Evolutionary conservation across 139 green algal genomes (phyloP).

Genomic region (Tetradesmus lagerheimii): DNA sequence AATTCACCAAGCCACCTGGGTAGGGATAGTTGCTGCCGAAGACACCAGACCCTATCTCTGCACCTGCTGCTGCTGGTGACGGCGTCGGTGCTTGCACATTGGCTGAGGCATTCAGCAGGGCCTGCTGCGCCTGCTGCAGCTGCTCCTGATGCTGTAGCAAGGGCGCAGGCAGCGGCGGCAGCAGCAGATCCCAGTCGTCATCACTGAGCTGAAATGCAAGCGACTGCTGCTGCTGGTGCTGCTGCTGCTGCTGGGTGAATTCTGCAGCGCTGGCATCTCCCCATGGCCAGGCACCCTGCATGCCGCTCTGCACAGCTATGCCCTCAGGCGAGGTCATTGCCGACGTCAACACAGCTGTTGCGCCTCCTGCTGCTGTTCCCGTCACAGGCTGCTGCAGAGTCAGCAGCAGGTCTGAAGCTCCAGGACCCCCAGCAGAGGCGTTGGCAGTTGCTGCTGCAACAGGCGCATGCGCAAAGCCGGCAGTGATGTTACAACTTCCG

Average conservation of each 20-base stretch:
- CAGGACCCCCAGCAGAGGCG: not conserved
- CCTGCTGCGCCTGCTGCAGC: slow-evolving; percentile 3
- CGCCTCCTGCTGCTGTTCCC: too few species aligned
- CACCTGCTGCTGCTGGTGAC: not conserved
- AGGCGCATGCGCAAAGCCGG: not conserved
- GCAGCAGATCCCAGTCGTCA: too few species aligned
- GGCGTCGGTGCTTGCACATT: not conserved
- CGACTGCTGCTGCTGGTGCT: not conserved
- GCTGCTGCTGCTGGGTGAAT: too few species aligned
- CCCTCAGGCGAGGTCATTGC: too few species aligned
- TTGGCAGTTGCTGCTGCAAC: not conserved
- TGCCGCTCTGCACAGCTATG: too few species aligned
- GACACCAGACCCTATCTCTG: not conserved
- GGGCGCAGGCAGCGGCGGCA: too few species aligned
- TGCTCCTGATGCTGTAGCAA: not conserved
- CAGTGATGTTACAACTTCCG: too few species aligned
- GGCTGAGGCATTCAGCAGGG: too few species aligned
- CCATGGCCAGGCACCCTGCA: too few species aligned
- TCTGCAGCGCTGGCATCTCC: too few species aligned
- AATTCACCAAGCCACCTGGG: not conserved
- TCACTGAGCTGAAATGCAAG: not conserved
- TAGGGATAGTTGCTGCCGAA: not conserved
- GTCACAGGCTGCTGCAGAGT: not conserved
- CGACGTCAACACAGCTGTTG: too few species aligned
- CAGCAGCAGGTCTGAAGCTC: not conserved